Evolutionary conservation across 1,139 yeast species (phyloP), one percentile per base, ranked within the genome.

Genomic region (Geotrichum klebahnii): DNA sequence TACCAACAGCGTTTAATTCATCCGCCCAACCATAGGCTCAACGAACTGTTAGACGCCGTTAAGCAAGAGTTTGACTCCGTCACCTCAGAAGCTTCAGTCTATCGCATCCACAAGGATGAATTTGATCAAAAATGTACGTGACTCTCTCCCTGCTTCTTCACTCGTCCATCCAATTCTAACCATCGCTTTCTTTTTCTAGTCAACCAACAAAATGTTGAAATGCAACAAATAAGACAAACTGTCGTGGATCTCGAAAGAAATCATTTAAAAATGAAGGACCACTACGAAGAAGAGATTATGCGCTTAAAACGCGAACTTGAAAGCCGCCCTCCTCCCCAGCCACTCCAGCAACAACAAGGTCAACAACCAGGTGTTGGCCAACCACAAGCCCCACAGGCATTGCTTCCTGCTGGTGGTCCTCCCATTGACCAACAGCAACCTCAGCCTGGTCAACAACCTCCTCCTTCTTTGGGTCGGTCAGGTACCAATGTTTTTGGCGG

Each of bases 161-260:
- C 12, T 4, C 3, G 3, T 19, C 5, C 26, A 20, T 14, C 14
- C 16, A 36, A 17, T 22, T 16, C 6, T 10, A 29, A 10, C 16
- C 36, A 35, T 16, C 22, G 23, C 12, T 12, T 29, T 14, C 31
- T 24, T 24, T 29, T 38, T 47, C 49, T 59, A 59, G 67, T 88
- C 66, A 83, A 81, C 66, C 96, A 89, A 70, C 97, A 92, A 69
- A 84, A 89, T 50, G 88, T 87, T 48, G 98, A 92, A 68, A 84
- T 92, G 81, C 94, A 89, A 65, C 95, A 87, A 67, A 90, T 92
- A 58, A 79, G 97, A 63, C 95, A 88, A 65, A 87, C 96, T 16
- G 96, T 92, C 45, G 89, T 84, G 65, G 97, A 92, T 67, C 77
- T 92, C 62, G 97, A 92, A 67, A 79, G 84, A 79, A 94, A 95